phyloP scores from a whole-genome alignment of 495 filamentous ascomycete species.

The Schizothecium vesticola region DNA sequence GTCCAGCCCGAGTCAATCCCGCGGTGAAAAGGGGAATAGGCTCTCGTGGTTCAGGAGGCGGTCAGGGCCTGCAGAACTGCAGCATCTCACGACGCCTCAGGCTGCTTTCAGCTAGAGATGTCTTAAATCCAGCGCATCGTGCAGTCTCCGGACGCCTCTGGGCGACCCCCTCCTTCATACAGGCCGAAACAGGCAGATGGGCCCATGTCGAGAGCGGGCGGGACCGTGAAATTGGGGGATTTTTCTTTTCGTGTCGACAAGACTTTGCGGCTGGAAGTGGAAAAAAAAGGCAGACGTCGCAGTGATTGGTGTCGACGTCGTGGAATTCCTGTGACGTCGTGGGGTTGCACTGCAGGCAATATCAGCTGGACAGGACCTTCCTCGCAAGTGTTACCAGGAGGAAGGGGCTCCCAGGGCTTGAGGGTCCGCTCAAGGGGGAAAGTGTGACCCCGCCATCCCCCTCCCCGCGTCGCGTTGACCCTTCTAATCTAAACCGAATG shows the following conservation, averaged over 20 bases:
- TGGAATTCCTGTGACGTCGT: not conserved
- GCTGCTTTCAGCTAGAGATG: constrained; percentile 11
- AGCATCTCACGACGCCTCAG: not conserved
- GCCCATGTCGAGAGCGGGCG: not conserved
- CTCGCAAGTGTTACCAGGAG: not conserved
- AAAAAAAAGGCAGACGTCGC: not conserved
- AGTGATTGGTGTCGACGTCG: not conserved
- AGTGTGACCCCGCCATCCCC: not conserved
- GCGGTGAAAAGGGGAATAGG: not conserved
- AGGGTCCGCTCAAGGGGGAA: too few relatives aligned
- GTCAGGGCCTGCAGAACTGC: not conserved
- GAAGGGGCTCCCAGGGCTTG: not conserved
- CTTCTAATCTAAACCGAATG: not conserved
- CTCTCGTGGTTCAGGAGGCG: not conserved
- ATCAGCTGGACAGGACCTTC: constrained; percentile 1
- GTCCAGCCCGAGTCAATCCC: not conserved
- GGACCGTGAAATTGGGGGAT: not conserved
- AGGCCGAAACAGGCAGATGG: too few relatives aligned
- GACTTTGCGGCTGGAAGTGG: not conserved
- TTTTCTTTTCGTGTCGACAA: not conserved
- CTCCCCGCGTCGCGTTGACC: constrained; percentile 4
- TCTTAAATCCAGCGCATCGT: constrained; percentile 10
- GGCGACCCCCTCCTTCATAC: not conserved
- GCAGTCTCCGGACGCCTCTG: not conserved
- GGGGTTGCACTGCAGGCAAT: not conserved